Conservation (phyloP, 108 stramenopile genomes). For the Hondaea fermentalgiana region DNA sequence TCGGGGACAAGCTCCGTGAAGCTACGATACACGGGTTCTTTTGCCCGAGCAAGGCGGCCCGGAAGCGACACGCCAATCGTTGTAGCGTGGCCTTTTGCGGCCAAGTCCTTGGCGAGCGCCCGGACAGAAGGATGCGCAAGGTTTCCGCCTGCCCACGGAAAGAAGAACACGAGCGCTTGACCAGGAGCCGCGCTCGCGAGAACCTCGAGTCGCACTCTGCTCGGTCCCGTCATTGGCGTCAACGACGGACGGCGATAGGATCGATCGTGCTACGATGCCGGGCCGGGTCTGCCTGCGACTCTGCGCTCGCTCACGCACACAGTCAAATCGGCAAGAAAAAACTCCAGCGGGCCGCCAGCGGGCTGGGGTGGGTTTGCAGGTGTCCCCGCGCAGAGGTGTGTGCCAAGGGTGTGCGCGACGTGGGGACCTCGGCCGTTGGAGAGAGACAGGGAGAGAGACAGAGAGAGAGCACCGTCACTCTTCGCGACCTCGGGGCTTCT, state of each 20-base stretch:
- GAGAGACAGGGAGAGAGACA: too few species aligned
- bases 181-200: not conserved
- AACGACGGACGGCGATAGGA: too few species aligned
- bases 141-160: not conserved
- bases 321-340: not conserved
- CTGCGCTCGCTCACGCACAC: not conserved
- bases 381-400: too few species aligned
- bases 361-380: not conserved
- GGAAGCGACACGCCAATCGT: not conserved
- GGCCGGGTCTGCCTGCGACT: too few species aligned
- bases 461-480: too few species aligned
- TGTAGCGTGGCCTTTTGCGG: not conserved
- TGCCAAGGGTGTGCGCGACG: too few species aligned
- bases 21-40: not conserved
- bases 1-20: not conserved
- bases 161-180: not conserved
- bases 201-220: not conserved
- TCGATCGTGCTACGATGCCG: too few species aligned
- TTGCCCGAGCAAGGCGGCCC: not conserved
- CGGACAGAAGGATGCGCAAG: not conserved
- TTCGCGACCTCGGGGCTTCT: too few species aligned
- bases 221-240: too few species aligned
- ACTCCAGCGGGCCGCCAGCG: not conserved
- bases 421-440: too few species aligned
- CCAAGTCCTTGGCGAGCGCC: not conserved